These are phyloP conservation scores for Leccinellum rugosiceps DNA, from an alignment of 768 basidiomycete genomes.

Conservation along the genomic window DNA sequence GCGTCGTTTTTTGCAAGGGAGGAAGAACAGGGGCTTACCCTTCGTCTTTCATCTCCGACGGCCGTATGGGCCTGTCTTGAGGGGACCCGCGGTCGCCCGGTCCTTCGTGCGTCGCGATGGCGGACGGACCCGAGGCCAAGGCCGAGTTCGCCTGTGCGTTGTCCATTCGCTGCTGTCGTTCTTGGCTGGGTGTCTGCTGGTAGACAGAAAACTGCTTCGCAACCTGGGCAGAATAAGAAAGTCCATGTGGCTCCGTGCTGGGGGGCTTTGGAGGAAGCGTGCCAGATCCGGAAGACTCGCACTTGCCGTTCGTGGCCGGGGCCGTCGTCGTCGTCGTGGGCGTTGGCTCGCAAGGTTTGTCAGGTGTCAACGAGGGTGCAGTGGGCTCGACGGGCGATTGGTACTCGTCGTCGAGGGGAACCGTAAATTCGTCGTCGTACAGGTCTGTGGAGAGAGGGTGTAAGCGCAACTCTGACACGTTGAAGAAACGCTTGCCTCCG, in stretches of 20 bases:
- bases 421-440: constrained; percentile 46
- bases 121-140: constrained; percentile 19
- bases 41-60: constrained; percentile 77
- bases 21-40: constrained; percentile 58
- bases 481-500: constrained; percentile 38
- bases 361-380: constrained; percentile 16
- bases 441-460: constrained; percentile 38
- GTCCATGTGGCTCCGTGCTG: constrained; percentile 24
- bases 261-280: constrained; percentile 29
- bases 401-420: constrained; percentile 32
- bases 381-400: constrained; percentile 25
- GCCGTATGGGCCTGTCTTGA: constrained; percentile 54
- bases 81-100: constrained; percentile 29
- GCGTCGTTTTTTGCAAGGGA: constrained; percentile 13
- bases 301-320: constrained; percentile 16
- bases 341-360: constrained; percentile 17
- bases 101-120: constrained; percentile 37
- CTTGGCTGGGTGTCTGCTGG: constrained; percentile 64
- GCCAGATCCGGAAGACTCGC: constrained; percentile 19
- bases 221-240: constrained; percentile 63
- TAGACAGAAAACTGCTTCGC: constrained; percentile 64
- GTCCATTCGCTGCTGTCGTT: constrained; percentile 46
- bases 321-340: constrained; percentile 9
- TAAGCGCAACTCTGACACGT: background rate
- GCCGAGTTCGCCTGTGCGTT: constrained; percentile 18